Conservation (phyloP, 768 basidiomycete genomes). For the Antrodiella citrinella region DNA sequence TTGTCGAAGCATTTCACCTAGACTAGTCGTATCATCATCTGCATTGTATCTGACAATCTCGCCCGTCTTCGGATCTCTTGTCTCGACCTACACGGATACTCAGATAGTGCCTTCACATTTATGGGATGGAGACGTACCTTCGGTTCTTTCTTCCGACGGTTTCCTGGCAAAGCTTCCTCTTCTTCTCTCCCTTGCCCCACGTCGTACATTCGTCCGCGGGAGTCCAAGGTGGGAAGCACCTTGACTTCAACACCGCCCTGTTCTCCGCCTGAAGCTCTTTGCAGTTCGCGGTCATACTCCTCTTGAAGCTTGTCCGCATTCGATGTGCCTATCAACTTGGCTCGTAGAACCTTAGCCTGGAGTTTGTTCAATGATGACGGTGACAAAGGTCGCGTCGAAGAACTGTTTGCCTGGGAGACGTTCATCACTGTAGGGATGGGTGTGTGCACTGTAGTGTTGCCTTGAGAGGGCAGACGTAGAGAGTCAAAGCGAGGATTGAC, state of each 20-base stretch:
- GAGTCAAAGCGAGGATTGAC: constrained; percentile 44
- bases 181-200: constrained; percentile 75
- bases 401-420: constrained; percentile 35
- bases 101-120: constrained; percentile 1
- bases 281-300: constrained; percentile 73
- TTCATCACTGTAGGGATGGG: constrained; percentile 91
- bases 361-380: constrained; percentile 83
- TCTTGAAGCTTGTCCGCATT: constrained; percentile 72
- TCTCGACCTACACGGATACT: constrained; percentile 59
- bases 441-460: constrained; percentile 56
- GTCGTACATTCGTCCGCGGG: constrained; percentile 79
- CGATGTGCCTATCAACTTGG: constrained; percentile 77
- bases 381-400: constrained; percentile 42
- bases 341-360: constrained; percentile 88
- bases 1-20: constrained; percentile 90
- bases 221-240: constrained; percentile 86
- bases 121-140: constrained; percentile 33
- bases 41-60: constrained; percentile 84
- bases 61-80: constrained; percentile 84
- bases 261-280: constrained; percentile 29
- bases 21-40: constrained; percentile 79
- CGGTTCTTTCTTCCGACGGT: constrained; percentile 67
- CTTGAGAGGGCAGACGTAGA: constrained; percentile 52
- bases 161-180: constrained; percentile 44
- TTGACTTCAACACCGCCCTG: constrained; percentile 45